Conservation (phyloP, 2,329 filamentous ascomycete species). For the Scopulariopsis brevicaulis region DNA sequence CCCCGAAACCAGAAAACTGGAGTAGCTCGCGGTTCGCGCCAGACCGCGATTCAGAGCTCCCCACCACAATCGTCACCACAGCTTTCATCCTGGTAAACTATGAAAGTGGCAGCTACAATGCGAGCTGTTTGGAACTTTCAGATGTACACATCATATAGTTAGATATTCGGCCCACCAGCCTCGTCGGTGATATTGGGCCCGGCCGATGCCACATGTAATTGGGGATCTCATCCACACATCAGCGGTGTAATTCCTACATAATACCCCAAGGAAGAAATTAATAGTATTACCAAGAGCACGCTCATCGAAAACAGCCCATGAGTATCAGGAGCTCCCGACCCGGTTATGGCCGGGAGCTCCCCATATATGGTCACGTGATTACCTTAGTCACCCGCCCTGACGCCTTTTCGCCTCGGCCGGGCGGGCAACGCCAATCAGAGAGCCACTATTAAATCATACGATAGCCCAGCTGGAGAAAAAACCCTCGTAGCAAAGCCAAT, state of each 20-base stretch:
- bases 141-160: too few species aligned
- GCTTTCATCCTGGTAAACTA: too few species aligned
- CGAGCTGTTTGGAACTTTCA: too few species aligned
- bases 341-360: neutral
- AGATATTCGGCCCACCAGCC: too few species aligned
- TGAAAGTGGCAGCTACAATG: too few species aligned
- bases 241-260: neutral
- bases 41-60: too few species aligned
- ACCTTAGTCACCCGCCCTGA: neutral
- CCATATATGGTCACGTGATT: neutral
- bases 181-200: too few species aligned
- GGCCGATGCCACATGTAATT: too few species aligned
- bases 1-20: too few species aligned
- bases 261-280: neutral
- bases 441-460: slow-evolving; percentile 4
- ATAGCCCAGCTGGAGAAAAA: slow-evolving; percentile 3
- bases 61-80: too few species aligned
- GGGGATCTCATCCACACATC: too few species aligned
- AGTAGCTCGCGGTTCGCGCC: too few species aligned
- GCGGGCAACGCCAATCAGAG: slow-evolving; percentile 3
- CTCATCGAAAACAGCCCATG: neutral
- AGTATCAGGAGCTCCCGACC: neutral
- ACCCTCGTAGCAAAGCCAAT: neutral
- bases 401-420: neutral
- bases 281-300: neutral